Percentiles rank a stretch among this genome's conserved stretches.
These are phyloP conservation scores for Pinus taeda DNA, from an alignment of 75 land plant genomes.

Conservation along the genomic window DNA sequence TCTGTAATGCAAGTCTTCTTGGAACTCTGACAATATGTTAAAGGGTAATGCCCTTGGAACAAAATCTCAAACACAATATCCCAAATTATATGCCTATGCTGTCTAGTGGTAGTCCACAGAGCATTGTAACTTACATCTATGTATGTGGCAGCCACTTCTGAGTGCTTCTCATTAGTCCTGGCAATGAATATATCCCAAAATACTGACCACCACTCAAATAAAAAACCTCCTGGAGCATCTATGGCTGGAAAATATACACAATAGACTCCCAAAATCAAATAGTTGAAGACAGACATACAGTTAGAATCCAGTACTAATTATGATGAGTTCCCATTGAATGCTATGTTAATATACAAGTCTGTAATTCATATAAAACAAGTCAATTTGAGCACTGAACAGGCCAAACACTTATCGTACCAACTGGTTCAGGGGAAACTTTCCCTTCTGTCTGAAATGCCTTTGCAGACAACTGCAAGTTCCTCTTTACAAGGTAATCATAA, in stretches of 20 bases:
- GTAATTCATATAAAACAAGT: background rate
- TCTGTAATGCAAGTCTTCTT: background rate
- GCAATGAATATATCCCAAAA: slow-evolving; percentile 99
- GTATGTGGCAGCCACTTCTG: slow-evolving; percentile 98
- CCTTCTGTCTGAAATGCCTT: slow-evolving; percentile 84
- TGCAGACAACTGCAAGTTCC: slow-evolving; percentile 75
- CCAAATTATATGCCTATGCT: background rate
- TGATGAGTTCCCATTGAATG: background rate
- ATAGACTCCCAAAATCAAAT: background rate
- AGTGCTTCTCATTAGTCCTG: slow-evolving; percentile 96
- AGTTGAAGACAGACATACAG: background rate
- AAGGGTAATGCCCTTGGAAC: background rate
- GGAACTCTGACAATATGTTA: background rate
- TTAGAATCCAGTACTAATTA: background rate
- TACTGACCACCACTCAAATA: slow-evolving; percentile 99
- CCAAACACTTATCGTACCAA: slow-evolving; percentile 35
- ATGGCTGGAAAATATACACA: slow-evolving; percentile 55
- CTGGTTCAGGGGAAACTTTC: slow-evolving; percentile 72
- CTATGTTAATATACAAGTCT: background rate
- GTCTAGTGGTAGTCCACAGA: background rate
- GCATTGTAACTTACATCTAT: slow-evolving; percentile 67
- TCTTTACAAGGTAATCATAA: slow-evolving; percentile 84
- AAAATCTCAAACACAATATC: background rate
- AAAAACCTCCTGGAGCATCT: slow-evolving; percentile 99
- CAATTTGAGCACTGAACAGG: background rate